Percentiles rank a stretch among this genome's conserved stretches.
Evolutionary conservation across 306 rosid species (phyloP).

Genomic region (Corylus americana): DNA sequence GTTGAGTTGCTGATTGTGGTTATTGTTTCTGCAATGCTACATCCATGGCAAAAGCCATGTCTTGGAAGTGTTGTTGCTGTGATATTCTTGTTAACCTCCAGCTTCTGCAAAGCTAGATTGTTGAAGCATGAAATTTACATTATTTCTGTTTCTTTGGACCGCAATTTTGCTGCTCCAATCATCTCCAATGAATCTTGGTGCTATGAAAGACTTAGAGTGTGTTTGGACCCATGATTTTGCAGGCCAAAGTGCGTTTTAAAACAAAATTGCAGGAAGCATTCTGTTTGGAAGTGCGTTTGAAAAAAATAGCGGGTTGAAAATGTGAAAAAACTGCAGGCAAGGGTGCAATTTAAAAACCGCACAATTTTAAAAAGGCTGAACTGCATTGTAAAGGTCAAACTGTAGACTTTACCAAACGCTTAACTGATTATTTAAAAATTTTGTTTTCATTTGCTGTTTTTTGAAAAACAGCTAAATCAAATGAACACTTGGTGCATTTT

Average conservation of each 20-base stretch:
- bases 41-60: not conserved
- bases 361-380: no score
- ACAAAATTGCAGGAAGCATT: no score
- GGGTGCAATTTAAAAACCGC: no score
- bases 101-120: not conserved
- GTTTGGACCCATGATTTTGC: not conserved
- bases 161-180: not conserved
- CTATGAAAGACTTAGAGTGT: not conserved
- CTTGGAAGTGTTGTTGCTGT: constrained; percentile 1
- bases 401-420: no score
- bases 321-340: no score
- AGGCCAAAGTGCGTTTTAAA: not conserved
- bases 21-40: not conserved
- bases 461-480: no score
- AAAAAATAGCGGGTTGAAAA: no score
- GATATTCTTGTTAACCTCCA: not conserved
- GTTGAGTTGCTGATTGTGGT: not conserved
- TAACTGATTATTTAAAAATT: no score
- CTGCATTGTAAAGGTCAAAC: no score
- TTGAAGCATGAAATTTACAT: not conserved
- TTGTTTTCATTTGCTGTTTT: no score
- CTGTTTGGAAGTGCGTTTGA: no score
- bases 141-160: not conserved
- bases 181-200: not conserved
- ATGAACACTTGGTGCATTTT: no score